phyloP scores from a whole-genome alignment of 129 eudicot genomes.

The Lonicera japonica region DNA sequence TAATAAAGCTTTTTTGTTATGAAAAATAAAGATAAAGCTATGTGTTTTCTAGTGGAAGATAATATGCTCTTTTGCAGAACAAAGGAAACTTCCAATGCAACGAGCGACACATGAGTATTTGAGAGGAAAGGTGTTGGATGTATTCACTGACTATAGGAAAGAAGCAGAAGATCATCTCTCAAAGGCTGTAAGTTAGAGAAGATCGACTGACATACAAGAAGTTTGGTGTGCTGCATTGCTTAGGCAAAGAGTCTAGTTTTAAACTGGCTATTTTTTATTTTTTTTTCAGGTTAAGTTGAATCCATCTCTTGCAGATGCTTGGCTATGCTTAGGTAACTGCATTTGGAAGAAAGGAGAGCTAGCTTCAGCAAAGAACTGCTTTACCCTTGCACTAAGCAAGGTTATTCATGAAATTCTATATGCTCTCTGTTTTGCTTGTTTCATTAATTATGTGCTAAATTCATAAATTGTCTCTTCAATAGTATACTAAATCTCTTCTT shows the following conservation, averaged over 20 bases:
- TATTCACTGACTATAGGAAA: constrained; percentile 73
- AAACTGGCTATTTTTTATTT: constrained; percentile 17
- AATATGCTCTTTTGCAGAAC: constrained; percentile 42
- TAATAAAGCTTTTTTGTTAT: too few relatives aligned
- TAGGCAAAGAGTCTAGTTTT: not conserved
- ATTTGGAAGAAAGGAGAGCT: constrained; percentile 97
- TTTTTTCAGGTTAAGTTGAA: constrained; percentile 74
- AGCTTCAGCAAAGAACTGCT: constrained; percentile 71
- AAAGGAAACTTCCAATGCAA: constrained; percentile 51
- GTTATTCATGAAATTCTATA: constrained; percentile 25
- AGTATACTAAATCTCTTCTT: not conserved
- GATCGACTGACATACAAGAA: not conserved
- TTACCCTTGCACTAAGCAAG: constrained; percentile 75
- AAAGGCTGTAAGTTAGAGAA: constrained; percentile 64
- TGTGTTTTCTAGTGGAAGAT: not conserved
- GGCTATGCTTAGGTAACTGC: constrained; percentile 91
- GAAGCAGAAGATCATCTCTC: constrained; percentile 98
- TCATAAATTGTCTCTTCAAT: not conserved
- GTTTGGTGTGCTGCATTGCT: constrained; percentile 5
- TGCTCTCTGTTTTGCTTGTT: not conserved
- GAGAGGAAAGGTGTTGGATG: constrained; percentile 88
- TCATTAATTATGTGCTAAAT: too few relatives aligned
- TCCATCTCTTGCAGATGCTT: constrained; percentile 94
- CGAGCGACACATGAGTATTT: constrained; percentile 85
- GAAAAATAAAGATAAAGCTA: too few relatives aligned